These are phyloP conservation scores for Fusarium agapanthi DNA, from an alignment of 2,329 filamentous ascomycete genomes.

Conservation along the genomic window DNA sequence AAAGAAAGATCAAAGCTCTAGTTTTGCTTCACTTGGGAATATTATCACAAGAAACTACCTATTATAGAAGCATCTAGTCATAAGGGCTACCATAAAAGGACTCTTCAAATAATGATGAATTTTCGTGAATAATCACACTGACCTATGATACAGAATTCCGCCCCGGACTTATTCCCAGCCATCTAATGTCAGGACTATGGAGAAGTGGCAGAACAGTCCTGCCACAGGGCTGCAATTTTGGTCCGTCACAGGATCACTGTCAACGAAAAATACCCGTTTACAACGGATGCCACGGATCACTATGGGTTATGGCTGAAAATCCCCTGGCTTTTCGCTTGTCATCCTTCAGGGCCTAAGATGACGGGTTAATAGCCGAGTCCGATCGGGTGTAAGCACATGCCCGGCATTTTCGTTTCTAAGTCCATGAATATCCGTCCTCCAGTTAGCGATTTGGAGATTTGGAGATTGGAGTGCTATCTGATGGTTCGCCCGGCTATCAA, in stretches of 20 bases:
- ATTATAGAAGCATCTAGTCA: background rate
- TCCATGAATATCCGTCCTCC: slow-evolving; percentile 17
- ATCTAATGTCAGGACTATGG: background rate
- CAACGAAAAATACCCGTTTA: slow-evolving; percentile 44
- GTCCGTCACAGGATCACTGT: slow-evolving; percentile 37
- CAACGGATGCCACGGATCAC: slow-evolving; percentile 41
- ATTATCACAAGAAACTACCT: background rate
- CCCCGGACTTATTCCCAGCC: background rate
- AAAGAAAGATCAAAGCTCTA: background rate
- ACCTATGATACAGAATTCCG: background rate
- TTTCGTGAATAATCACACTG: background rate
- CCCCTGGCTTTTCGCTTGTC: slow-evolving; percentile 27
- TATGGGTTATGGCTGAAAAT: slow-evolving; percentile 34
- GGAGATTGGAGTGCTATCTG: slow-evolving; percentile 9
- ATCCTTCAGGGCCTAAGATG: background rate
- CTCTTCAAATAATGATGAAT: background rate
- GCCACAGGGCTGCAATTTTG: slow-evolving; percentile 40
- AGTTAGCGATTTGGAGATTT: slow-evolving; percentile 19
- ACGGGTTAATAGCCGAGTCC: slow-evolving; percentile 31
- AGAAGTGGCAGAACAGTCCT: slow-evolving; percentile 1
- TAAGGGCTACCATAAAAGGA: background rate
- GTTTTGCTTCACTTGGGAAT: background rate
- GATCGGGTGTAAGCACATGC: slow-evolving; percentile 32
- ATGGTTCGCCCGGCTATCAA: background rate
- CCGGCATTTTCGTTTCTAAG: slow-evolving; percentile 35